These are phyloP conservation scores for Gautieria morchelliformis DNA, from an alignment of 768 basidiomycete species.

Conservation along the genomic window DNA sequence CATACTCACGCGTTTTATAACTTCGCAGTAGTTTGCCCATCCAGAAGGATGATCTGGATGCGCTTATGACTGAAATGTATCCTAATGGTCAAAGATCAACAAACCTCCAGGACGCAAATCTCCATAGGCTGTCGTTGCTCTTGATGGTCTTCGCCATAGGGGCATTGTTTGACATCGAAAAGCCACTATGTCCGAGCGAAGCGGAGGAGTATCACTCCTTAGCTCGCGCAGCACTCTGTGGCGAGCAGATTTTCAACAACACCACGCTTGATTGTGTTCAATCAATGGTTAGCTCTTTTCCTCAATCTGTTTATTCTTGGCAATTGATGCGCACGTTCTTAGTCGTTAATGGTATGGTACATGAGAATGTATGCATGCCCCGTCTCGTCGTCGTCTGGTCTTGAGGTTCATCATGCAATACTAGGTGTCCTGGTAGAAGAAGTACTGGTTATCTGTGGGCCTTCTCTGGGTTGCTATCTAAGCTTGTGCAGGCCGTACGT, in stretches of 20 bases:
- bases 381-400: background rate
- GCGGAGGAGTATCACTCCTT: slow-evolving; percentile 8
- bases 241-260: slow-evolving; percentile 8
- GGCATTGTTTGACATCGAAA: slow-evolving; percentile 1
- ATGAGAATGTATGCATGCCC: slow-evolving; percentile 1
- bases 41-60: background rate
- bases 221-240: slow-evolving; percentile 5
- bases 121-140: slow-evolving; percentile 1
- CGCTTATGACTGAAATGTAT: no score
- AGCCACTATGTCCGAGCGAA: background rate
- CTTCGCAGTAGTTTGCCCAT: slow-evolving; percentile 1
- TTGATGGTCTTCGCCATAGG: slow-evolving; percentile 6
- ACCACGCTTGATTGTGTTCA: slow-evolving; percentile 9
- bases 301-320: background rate
- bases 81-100: background rate
- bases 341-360: slow-evolving; percentile 9
- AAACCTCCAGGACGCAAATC: background rate
- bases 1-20: background rate
- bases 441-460: slow-evolving; percentile 7
- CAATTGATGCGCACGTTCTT: background rate
- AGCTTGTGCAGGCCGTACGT: slow-evolving; percentile 9
- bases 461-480: slow-evolving; percentile 8
- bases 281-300: slow-evolving; percentile 2
- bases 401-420: background rate
- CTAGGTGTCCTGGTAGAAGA: slow-evolving; percentile 4